A percentile compares a stretch with the other conserved stretches of the same genome.
phyloP scores from a whole-genome alignment of 164 flowering plant species.

The Piper longum region DNA sequence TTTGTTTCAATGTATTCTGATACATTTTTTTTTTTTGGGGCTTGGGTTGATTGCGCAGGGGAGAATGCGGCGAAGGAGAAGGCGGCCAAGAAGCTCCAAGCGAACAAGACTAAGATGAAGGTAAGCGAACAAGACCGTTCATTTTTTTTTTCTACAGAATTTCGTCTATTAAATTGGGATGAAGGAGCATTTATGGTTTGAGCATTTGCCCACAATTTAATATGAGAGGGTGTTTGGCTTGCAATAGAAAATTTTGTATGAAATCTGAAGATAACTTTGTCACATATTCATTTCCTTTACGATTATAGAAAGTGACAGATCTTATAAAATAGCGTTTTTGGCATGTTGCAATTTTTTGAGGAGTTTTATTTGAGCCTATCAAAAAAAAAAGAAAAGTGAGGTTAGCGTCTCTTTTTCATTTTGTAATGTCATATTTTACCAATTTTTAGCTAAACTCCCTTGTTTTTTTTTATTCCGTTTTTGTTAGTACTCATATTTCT shows the following conservation, averaged over 20 bases:
- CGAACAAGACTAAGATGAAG: conserved; percentile 86
- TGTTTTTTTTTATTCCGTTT: no score
- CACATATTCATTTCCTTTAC: background rate
- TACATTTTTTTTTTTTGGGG: background rate
- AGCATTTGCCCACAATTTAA: no score
- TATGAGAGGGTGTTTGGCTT: no score
- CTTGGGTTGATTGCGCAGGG: conserved; percentile 19
- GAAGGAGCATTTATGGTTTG: background rate
- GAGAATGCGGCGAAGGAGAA: conserved; percentile 70
- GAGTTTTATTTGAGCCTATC: background rate
- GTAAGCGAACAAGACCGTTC: conserved; percentile 14
- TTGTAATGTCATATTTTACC: no score
- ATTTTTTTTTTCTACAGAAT: background rate
- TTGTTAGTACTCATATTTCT: no score
- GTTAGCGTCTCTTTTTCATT: no score
- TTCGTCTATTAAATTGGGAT: background rate
- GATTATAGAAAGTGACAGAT: no score
- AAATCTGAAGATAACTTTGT: background rate
- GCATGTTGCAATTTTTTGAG: background rate
- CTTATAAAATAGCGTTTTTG: no score
- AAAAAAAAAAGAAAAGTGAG: background rate
- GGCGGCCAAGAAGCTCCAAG: conserved; percentile 55
- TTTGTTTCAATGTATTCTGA: background rate
- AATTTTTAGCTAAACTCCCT: no score
- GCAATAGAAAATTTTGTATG: background rate